Evolutionary conservation across 1,139 yeast species (phyloP).

Genomic region (Hanseniaspora gamundiae): DNA sequence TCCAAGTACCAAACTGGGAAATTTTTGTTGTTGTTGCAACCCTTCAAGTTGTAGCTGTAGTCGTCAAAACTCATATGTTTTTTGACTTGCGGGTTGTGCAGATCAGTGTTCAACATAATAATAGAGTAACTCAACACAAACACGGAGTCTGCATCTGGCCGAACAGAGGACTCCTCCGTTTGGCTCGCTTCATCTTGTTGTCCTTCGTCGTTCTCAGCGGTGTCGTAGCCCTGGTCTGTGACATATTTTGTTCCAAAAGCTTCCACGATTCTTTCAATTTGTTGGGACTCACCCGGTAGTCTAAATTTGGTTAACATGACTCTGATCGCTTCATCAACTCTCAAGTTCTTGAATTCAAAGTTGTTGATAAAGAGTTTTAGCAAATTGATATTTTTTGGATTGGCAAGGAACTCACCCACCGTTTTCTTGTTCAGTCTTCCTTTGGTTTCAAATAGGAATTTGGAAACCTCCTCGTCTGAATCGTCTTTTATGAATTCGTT

Average conservation of each 20-base stretch:
- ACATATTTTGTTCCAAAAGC: slow-evolving; percentile 75
- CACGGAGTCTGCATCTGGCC: slow-evolving; percentile 63
- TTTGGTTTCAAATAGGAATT: slow-evolving; percentile 65
- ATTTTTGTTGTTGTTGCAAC: slow-evolving; percentile 60
- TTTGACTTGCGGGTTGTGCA: slow-evolving; percentile 68
- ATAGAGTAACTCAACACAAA: slow-evolving; percentile 64
- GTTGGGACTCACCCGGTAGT: slow-evolving; percentile 95
- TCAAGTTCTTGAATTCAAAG: slow-evolving; percentile 62
- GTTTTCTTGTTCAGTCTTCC: slow-evolving; percentile 76
- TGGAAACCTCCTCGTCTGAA: slow-evolving; percentile 52
- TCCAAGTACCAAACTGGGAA: slow-evolving; percentile 80
- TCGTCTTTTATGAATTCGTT: slow-evolving; percentile 53
- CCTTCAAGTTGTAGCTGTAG: slow-evolving; percentile 68
- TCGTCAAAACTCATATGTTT: slow-evolving; percentile 82
- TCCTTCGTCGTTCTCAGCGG: slow-evolving; percentile 17
- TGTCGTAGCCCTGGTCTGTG: slow-evolving; percentile 35
- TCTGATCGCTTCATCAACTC: slow-evolving; percentile 91
- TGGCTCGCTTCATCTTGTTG: slow-evolving; percentile 30
- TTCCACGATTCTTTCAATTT: slow-evolving; percentile 85
- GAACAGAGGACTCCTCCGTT: slow-evolving; percentile 36
- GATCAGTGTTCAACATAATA: slow-evolving; percentile 67
- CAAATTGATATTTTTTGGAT: slow-evolving; percentile 51
- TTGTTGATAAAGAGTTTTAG: slow-evolving; percentile 52
- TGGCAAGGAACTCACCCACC: slow-evolving; percentile 77
- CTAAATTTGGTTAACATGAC: slow-evolving; percentile 72